Base-by-base conservation (phyloP, 2,329 filamentous ascomycete genomes). In the Bipolaris gigantea region DNA sequence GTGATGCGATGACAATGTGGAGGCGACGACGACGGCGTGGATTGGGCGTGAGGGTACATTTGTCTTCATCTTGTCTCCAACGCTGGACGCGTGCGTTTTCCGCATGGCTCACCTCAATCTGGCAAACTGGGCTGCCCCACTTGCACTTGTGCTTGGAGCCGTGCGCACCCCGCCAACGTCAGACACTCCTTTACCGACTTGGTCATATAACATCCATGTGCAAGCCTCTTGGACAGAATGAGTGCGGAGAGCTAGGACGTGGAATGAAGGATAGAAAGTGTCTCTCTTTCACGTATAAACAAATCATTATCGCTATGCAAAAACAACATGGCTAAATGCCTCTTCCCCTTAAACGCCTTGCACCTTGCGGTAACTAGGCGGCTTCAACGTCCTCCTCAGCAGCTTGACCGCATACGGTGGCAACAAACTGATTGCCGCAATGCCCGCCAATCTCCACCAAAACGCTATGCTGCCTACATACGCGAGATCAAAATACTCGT, bases 291-390 rank as follows among this genome's bases (percentile, higher is more conserved):
- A 11, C 1, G 23, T 25, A 18, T 25, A 18, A 4, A 4, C n/a
- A 19, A 30, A 27, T 11, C 8, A 32, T 11, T 16, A 27, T n/a
- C 33, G 43, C 43, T 46, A 46, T 27, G 33, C 19, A 46, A 46
- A 42, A 32, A 9, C 3, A 36, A 27, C 2, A 27, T 18, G 30
- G n/a, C 15, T 13, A 36, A 3, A 18, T n/a, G n/a, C 75, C 84
- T 19, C 87, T 11, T 30, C 27, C 27, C 27, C 27, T 34, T 55
- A 88, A 56, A 86, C 83, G 40, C 83, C 87, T 75, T 89, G 88
- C 43, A 99, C 92, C 79, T 99, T 99, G 68, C 94, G 83, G 78
- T 97, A 97, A 70, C 89, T 96, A 18, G 92, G 92, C 58, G 94
- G 94, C 76, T 89, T 92, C 81, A 96, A 87, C 56, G 86, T 91